Evolutionary conservation across 108 stramenopile genomes (phyloP).

Genomic region (Nitzschia sp.): DNA sequence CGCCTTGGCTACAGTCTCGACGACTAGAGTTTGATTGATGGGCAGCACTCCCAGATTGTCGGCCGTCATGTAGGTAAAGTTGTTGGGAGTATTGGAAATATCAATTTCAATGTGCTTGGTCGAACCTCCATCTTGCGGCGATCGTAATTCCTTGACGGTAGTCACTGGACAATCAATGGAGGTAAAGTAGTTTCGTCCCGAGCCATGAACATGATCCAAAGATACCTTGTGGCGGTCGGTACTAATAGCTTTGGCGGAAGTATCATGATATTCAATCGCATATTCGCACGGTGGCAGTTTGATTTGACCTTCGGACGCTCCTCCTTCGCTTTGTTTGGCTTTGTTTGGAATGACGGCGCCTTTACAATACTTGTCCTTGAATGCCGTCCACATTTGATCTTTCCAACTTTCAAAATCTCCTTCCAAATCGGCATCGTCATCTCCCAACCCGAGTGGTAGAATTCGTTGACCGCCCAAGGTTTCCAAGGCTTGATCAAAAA

Average conservation of each 20-base stretch:
- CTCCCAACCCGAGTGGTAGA: slow-evolving; percentile 81
- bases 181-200: slow-evolving; percentile 78
- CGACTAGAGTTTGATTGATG: slow-evolving; percentile 60
- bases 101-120: slow-evolving; percentile 96
- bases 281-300: slow-evolving; percentile 63
- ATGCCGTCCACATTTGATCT: slow-evolving; percentile 76
- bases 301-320: too few species aligned
- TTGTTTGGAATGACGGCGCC: slow-evolving; percentile 16
- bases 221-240: slow-evolving; percentile 10
- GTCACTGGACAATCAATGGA: slow-evolving; percentile 73
- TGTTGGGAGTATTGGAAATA: slow-evolving; percentile 50
- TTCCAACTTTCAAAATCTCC: slow-evolving; percentile 98
- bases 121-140: slow-evolving; percentile 67
- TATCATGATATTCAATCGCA: slow-evolving; percentile 46
- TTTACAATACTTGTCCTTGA: slow-evolving; percentile 53
- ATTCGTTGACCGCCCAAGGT: slow-evolving; percentile 76
- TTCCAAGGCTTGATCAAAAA: slow-evolving; percentile 71
- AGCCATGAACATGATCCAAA: slow-evolving; percentile 58
- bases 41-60: slow-evolving; percentile 96
- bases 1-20: slow-evolving; percentile 74
- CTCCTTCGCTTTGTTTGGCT: background rate
- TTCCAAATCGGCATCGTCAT: slow-evolving; percentile 96
- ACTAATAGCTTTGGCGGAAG: background rate
- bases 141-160: slow-evolving; percentile 77
- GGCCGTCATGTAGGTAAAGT: slow-evolving; percentile 85